Evolutionary conservation across 2,329 filamentous ascomycete species (phyloP).

Genomic region (Colletotrichum orbiculare): DNA sequence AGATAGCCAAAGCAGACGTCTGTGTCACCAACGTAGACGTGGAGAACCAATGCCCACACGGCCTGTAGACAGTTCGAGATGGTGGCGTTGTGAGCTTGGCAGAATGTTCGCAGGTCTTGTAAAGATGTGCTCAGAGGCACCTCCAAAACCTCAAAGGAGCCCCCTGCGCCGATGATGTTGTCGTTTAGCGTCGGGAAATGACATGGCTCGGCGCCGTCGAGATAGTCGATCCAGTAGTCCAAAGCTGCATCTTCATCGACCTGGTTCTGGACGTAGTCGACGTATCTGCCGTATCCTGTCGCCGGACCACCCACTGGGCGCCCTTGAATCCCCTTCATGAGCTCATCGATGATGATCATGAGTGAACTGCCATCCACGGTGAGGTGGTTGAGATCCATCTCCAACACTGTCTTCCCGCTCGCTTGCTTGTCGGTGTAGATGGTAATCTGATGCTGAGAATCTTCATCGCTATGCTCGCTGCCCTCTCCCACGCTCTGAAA

Average conservation of each 20-base stretch:
- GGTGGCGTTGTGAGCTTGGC: constrained; percentile 15
- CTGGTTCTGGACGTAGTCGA: constrained; percentile 35
- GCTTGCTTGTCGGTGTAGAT: constrained; percentile 4
- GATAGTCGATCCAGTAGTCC: constrained; percentile 39
- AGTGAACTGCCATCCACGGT: constrained; percentile 29
- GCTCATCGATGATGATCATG: constrained; percentile 21
- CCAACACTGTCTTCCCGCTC: neutral
- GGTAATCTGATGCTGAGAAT: constrained; percentile 11
- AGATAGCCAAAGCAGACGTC: constrained; percentile 30
- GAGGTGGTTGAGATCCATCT: constrained; percentile 29
- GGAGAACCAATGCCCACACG: constrained; percentile 22
- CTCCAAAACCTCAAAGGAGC: constrained; percentile 17
- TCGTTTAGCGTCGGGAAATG: constrained; percentile 37
- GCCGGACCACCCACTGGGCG: neutral
- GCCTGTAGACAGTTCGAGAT: constrained; percentile 14
- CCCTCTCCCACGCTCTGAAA: neutral
- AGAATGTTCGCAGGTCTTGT: constrained; percentile 6
- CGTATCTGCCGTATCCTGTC: constrained; percentile 37
- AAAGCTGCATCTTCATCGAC: constrained; percentile 30
- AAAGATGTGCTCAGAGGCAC: constrained; percentile 4
- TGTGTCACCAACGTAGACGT: constrained; percentile 16
- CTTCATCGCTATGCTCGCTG: neutral
- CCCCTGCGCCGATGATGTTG: neutral
- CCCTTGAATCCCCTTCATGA: constrained; percentile 1
- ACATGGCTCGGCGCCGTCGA: constrained; percentile 38